A percentile compares a stretch with the other conserved stretches of the same genome.
Conservation (phyloP, 2,329 filamentous ascomycete genomes). For the Colletotrichum sublineola region DNA sequence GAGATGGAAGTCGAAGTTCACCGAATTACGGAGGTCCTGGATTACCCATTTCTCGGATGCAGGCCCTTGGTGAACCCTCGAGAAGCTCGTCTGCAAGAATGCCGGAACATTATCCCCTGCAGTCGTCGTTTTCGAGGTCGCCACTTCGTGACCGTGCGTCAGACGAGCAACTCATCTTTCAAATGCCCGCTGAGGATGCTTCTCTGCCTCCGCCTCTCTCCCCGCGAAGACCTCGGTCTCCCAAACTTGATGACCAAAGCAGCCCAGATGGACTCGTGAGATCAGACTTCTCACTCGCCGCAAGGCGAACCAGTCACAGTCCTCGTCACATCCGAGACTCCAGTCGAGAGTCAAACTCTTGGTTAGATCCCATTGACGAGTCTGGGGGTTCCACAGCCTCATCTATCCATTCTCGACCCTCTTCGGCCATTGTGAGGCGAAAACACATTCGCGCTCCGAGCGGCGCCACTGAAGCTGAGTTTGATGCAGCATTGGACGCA, state of each 20-base stretch:
- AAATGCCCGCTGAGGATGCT: conserved; percentile 65
- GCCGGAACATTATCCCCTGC: conserved; percentile 53
- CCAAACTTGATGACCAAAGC: conserved; percentile 44
- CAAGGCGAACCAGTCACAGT: conserved; percentile 46
- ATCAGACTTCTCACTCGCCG: conserved; percentile 52
- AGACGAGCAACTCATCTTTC: conserved; percentile 54
- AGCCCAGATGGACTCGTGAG: conserved; percentile 48
- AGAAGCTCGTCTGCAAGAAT: conserved; percentile 41
- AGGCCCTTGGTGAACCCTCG: conserved; percentile 17
- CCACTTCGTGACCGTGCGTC: conserved; percentile 55
- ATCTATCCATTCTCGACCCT: conserved; percentile 84
- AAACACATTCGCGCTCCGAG: conserved; percentile 78
- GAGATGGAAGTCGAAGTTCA: conserved; percentile 20
- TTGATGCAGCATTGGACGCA: conserved; percentile 93
- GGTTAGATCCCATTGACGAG: conserved; percentile 95
- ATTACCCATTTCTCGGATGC: conserved; percentile 42
- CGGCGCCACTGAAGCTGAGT: conserved; percentile 86
- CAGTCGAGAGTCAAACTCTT: conserved; percentile 87
- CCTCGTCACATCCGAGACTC: conserved; percentile 66
- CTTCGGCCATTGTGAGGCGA: conserved; percentile 75
- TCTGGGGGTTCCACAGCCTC: conserved; percentile 84
- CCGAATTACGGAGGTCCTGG: conserved; percentile 13
- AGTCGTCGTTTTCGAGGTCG: conserved; percentile 68
- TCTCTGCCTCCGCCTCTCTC: conserved; percentile 81
- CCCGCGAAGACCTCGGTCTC: conserved; percentile 67